phyloP scores from a whole-genome alignment of 257 asterid species.

The Solanum medicagineum region DNA sequence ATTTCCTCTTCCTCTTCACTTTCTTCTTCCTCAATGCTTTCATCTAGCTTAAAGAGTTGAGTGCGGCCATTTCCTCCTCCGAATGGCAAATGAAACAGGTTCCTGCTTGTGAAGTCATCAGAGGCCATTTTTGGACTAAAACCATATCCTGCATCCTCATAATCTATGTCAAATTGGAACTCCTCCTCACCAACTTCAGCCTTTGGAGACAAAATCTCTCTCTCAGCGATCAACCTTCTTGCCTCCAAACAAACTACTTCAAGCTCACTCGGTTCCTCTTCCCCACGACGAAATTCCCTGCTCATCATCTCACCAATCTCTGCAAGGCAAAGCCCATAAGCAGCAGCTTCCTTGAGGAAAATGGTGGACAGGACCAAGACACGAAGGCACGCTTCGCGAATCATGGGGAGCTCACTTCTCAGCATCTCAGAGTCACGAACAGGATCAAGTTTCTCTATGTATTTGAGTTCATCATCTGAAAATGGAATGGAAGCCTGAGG shows the following conservation, averaged over 20 bases:
- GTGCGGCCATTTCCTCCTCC: conserved; percentile 39
- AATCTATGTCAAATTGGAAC: conserved; percentile 65
- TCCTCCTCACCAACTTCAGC: conserved; percentile 39
- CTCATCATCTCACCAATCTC: conserved; percentile 99
- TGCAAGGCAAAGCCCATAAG: conserved; percentile 74
- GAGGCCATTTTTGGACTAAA: conserved; percentile 18
- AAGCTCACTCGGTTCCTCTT: conserved; percentile 95
- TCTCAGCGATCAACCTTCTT: conserved; percentile 41
- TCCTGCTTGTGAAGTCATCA: conserved; percentile 18
- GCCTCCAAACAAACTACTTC: conserved; percentile 88
- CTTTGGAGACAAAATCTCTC: conserved; percentile 36
- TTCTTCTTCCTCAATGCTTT: conserved; percentile 57
- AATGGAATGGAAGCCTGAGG: conserved; percentile 98
- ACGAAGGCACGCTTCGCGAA: conserved; percentile 85
- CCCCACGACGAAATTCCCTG: conserved; percentile 72
- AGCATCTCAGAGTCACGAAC: conserved; percentile 62
- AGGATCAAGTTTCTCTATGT: conserved; percentile 68
- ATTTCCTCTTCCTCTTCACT: conserved; percentile 36
- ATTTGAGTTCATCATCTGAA: conserved; percentile 86
- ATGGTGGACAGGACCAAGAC: conserved; percentile 64
- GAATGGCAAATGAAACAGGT: conserved; percentile 38
- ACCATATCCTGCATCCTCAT: conserved; percentile 44
- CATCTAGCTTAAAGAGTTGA: conserved; percentile 59
- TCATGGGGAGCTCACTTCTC: conserved; percentile 77
- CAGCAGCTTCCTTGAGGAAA: conserved; percentile 84